These are phyloP conservation scores for Zymoseptoria crescenta DNA, from an alignment of 2,329 filamentous ascomycete genomes.

Conservation along the genomic window DNA sequence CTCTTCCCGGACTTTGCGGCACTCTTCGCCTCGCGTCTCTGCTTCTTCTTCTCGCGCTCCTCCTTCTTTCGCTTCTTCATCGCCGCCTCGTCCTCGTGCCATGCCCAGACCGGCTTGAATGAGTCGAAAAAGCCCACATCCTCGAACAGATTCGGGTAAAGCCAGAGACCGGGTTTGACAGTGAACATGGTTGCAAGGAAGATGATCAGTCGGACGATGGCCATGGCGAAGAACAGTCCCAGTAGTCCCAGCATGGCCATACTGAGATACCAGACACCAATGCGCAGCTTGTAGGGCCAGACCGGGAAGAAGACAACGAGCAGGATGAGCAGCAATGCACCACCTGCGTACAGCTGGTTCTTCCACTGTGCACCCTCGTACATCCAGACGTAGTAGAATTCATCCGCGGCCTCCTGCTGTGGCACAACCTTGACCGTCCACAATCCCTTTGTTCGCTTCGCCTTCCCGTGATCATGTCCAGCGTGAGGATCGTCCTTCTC, in stretches of 20 bases:
- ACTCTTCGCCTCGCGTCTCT: slow-evolving; percentile 19
- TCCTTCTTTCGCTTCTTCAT: slow-evolving; percentile 33
- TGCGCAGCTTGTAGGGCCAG: slow-evolving; percentile 84
- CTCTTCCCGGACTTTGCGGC: slow-evolving; percentile 5
- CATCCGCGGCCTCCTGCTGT: slow-evolving; percentile 80
- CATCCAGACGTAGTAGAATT: slow-evolving; percentile 93
- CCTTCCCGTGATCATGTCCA: slow-evolving; percentile 71
- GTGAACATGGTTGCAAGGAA: slow-evolving; percentile 89
- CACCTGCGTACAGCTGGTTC: slow-evolving; percentile 81
- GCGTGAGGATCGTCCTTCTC: slow-evolving; percentile 71
- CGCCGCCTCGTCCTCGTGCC: slow-evolving; percentile 57
- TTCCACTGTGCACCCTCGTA: slow-evolving; percentile 92
- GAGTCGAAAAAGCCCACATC: slow-evolving; percentile 98
- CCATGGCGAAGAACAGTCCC: slow-evolving; percentile 93
- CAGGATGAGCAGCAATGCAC: slow-evolving; percentile 77
- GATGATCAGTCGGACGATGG: slow-evolving; percentile 89
- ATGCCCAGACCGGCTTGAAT: slow-evolving; percentile 93
- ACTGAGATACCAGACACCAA: slow-evolving; percentile 94
- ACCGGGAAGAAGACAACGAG: slow-evolving; percentile 89
- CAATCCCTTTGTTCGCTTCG: slow-evolving; percentile 86
- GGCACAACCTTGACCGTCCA: slow-evolving; percentile 96
- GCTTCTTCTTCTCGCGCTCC: slow-evolving; percentile 27
- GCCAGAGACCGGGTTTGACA: slow-evolving; percentile 82
- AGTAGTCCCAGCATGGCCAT: slow-evolving; percentile 88
- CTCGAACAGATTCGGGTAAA: slow-evolving; percentile 96